Base-by-base conservation (phyloP, 306 rosid species). In the Cyamopsis tetragonoloba region DNA sequence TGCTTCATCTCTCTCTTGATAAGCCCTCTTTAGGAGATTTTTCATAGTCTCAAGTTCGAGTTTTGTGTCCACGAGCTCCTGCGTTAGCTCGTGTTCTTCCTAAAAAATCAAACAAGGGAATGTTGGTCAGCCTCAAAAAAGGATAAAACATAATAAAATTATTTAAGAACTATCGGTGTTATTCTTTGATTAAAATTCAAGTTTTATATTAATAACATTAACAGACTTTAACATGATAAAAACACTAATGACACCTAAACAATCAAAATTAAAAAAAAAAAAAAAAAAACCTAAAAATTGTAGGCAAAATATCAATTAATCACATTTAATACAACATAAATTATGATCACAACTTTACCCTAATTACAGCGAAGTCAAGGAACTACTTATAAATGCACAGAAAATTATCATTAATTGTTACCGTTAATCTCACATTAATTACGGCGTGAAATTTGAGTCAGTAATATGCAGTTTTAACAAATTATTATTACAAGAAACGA, bases 1-100 rank as follows among this genome's bases (percentile, higher is more conserved):
- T 14, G 92, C 95, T 72, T 86, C 95, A 37, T 89, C 97, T 77
- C 97, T 79, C 74, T 93, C 97, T 72, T 75, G 80, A 66, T 49
- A 67, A 2, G 89, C 89, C 47, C 41, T 57, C 4, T 72, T 81
- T 6, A 93, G 81, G 51, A 68, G 76, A 64, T 79, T 61, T 60
- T 73, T 88, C 41, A 77, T 70, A 0, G 85, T 51, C 39, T 93
- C 92, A 0, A 93, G 83, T 66, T 93, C 95, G 22, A 73, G 32
- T 5, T 72, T 78, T 0, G 82, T 59, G 57, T 79, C 46, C 11
- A 72, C 43, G 4, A 89, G 91, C 71, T 77, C 80, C 73, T 88
- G 82, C 69, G 68, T 86, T 73, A 90, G 66, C 6, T 88, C 95
- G 1, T 75, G 85, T 24, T 74, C 64, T 28, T 32, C 76, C 96